Conservation (phyloP, 768 basidiomycete genomes). For the Termitomyces sp. region DNA sequence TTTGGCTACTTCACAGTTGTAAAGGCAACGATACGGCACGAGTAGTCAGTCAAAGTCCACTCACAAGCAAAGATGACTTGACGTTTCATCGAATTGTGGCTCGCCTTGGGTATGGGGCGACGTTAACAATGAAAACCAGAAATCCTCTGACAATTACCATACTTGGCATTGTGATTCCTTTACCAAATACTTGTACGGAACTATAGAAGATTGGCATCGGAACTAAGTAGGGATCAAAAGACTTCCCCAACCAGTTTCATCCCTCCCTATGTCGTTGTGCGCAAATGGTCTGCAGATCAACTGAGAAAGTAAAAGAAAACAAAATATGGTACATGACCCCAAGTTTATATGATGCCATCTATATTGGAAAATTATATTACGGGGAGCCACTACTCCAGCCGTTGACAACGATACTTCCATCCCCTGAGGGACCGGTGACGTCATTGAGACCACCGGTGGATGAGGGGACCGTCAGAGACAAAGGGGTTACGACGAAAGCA, state of each 20-base stretch:
- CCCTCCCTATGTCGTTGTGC: constrained; percentile 12
- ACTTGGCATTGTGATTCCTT: too few relatives aligned
- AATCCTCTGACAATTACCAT: too few relatives aligned
- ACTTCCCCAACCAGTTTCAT: constrained; percentile 3
- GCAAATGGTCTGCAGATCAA: not conserved
- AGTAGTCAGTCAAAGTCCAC: too few relatives aligned
- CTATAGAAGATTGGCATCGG: not conserved
- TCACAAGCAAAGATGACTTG: too few relatives aligned
- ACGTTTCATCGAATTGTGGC: too few relatives aligned
- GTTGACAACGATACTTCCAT: constrained; percentile 34
- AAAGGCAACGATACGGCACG: too few relatives aligned
- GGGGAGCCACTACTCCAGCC: not conserved
- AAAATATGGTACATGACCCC: not conserved
- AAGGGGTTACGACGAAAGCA: not conserved
- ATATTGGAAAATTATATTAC: constrained; percentile 27
- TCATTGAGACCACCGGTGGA: constrained; percentile 3
- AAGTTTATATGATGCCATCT: not conserved
- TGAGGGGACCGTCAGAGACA: not conserved
- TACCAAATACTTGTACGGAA: not conserved
- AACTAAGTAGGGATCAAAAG: not conserved
- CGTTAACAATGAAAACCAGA: too few relatives aligned
- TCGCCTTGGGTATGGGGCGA: too few relatives aligned
- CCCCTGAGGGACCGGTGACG: constrained; percentile 27
- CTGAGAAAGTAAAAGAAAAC: not conserved
- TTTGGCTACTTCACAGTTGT: too few relatives aligned